Percentiles rank a stretch among this genome's conserved stretches.
Evolutionary conservation across 257 asterid genomes (phyloP).

Genomic region (Solanum pinnatisectum): DNA sequence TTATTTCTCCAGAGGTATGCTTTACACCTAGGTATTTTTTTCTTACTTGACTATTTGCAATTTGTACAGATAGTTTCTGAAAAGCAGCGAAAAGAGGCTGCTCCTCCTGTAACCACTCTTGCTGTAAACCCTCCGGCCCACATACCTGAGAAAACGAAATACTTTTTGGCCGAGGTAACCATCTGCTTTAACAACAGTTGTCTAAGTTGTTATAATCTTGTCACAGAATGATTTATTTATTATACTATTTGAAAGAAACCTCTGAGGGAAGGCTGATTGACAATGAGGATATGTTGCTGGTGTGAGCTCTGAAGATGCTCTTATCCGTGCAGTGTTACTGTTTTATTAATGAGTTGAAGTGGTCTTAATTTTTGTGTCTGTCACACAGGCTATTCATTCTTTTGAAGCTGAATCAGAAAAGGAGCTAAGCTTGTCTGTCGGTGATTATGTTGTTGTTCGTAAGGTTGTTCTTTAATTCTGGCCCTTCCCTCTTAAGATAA

Average conservation of each 20-base stretch:
- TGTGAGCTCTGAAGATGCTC: not conserved
- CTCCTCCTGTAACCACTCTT: slow-evolving; percentile 90
- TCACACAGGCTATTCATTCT: slow-evolving; percentile 59
- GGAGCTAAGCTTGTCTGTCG: slow-evolving; percentile 75
- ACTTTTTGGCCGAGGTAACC: slow-evolving; percentile 88
- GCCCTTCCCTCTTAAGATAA: not conserved
- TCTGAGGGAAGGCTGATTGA: not conserved
- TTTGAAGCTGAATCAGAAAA: slow-evolving; percentile 72
- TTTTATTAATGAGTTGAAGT: not conserved
- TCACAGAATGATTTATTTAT: not conserved
- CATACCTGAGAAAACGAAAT: slow-evolving; percentile 65
- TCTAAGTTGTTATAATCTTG: not conserved
- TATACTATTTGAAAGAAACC: not conserved
- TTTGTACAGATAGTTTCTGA: slow-evolving; percentile 75
- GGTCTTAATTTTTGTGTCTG: not conserved
- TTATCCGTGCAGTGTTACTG: not conserved
- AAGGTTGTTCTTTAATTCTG: slow-evolving; percentile 33
- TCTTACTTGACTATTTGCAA: slow-evolving; percentile 12
- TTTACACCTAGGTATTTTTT: not conserved
- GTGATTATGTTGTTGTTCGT: slow-evolving; percentile 81
- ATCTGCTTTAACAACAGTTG: not conserved
- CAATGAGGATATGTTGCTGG: not conserved
- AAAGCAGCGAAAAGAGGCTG: slow-evolving; percentile 95
- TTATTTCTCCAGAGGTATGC: slow-evolving; percentile 2
- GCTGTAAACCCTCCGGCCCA: slow-evolving; percentile 45